A percentile compares a stretch with the other conserved stretches of the same genome.
phyloP scores from a whole-genome alignment of 495 filamentous ascomycete genomes.

The Monascus purpureus region DNA sequence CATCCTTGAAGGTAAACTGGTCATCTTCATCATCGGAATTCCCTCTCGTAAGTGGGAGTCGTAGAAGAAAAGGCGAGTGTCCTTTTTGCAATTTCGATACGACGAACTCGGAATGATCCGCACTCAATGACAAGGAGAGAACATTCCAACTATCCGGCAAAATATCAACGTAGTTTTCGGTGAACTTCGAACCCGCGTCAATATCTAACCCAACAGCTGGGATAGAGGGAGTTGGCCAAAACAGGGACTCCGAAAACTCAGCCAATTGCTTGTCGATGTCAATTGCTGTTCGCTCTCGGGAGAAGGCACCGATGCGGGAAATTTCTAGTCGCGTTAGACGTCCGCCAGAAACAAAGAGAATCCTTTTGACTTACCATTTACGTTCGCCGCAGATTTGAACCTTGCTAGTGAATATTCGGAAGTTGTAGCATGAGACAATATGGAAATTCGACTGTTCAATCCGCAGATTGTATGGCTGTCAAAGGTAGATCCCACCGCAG shows the following conservation, averaged over 20 bases:
- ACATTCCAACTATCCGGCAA: slow-evolving; percentile 74
- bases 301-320: slow-evolving; percentile 31
- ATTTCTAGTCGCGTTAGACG: slow-evolving; percentile 20
- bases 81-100: slow-evolving; percentile 63
- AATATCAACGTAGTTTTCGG: slow-evolving; percentile 38
- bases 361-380: slow-evolving; percentile 21
- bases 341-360: too few species aligned
- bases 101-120: slow-evolving; percentile 65
- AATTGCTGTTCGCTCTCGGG: slow-evolving; percentile 29
- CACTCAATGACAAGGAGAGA: slow-evolving; percentile 70
- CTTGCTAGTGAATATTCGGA: slow-evolving; percentile 15
- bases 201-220: slow-evolving; percentile 10
- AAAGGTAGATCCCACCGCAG: slow-evolving; percentile 29
- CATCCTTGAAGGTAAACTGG: slow-evolving; percentile 68
- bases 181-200: slow-evolving; percentile 20
- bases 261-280: slow-evolving; percentile 28
- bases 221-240: slow-evolving; percentile 19
- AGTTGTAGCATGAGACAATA: slow-evolving; percentile 30
- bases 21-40: slow-evolving; percentile 72
- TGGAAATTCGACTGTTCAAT: slow-evolving; percentile 32
- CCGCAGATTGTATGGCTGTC: slow-evolving; percentile 30
- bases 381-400: slow-evolving; percentile 26
- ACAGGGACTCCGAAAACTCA: slow-evolving; percentile 24
- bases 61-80: slow-evolving; percentile 66
- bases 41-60: slow-evolving; percentile 69